A percentile compares a stretch with the other conserved stretches of the same genome.
Evolutionary conservation across 768 basidiomycete genomes (phyloP).

Genomic region (Guyanaporus albipodus): DNA sequence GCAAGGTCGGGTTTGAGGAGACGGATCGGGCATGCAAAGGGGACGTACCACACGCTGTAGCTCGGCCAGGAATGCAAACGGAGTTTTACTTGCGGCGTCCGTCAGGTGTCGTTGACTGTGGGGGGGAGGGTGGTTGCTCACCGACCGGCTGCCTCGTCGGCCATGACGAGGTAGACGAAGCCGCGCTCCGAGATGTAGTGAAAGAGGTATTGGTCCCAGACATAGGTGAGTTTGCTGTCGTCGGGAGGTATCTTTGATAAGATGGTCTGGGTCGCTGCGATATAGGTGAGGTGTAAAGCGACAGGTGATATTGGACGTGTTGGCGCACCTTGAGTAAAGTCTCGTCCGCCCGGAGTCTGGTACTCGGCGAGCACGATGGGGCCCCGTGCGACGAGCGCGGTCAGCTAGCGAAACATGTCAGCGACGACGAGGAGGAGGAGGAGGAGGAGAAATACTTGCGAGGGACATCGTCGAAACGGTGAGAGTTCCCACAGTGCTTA

Average conservation of each 20-base stretch:
- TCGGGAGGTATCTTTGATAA: slow-evolving; percentile 94
- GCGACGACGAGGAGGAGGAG: neutral
- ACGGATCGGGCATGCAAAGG: neutral
- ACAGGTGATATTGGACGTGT: neutral
- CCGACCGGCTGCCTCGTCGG: slow-evolving; percentile 90
- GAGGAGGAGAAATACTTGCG: slow-evolving; percentile 11
- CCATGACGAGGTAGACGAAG: slow-evolving; percentile 88
- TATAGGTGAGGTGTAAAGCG: neutral
- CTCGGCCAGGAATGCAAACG: slow-evolving; percentile 89
- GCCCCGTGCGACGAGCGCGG: slow-evolving; percentile 79
- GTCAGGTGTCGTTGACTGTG: neutral
- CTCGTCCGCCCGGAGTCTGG: slow-evolving; percentile 63
- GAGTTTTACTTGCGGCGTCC: slow-evolving; percentile 61
- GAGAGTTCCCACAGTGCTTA: slow-evolving; percentile 22
- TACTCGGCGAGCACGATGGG: slow-evolving; percentile 84
- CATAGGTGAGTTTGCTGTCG: slow-evolving; percentile 77
- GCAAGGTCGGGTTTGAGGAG: neutral
- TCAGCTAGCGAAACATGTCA: slow-evolving; percentile 47
- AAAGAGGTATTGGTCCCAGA: slow-evolving; percentile 91
- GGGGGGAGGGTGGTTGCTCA: slow-evolving; percentile 27
- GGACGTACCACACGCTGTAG: slow-evolving; percentile 67
- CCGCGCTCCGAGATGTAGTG: slow-evolving; percentile 92
- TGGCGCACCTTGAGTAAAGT: slow-evolving; percentile 81
- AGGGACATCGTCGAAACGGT: slow-evolving; percentile 26
- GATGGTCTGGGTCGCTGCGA: slow-evolving; percentile 77